Conservation (phyloP, 768 basidiomycete genomes). For the Hericium erinaceus region DNA sequence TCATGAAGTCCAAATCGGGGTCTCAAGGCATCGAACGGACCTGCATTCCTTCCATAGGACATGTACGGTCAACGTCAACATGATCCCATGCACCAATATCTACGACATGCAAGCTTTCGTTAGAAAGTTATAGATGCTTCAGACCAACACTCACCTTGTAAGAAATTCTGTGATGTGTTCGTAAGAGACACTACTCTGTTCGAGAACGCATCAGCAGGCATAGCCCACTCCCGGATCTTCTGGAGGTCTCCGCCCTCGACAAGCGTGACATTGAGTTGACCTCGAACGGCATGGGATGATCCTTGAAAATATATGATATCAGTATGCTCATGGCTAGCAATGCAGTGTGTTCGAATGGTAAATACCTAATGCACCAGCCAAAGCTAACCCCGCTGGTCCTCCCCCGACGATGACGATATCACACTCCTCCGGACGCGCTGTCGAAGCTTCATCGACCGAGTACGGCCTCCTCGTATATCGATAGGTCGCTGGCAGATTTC, state of each 20-base stretch:
- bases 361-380: slow-evolving; percentile 81
- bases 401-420: slow-evolving; percentile 95
- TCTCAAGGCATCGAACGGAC: slow-evolving; percentile 27
- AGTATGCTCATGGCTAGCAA: neutral
- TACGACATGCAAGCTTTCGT: slow-evolving; percentile 20
- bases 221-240: slow-evolving; percentile 59
- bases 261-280: slow-evolving; percentile 54
- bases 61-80: slow-evolving; percentile 59
- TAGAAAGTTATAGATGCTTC: neutral
- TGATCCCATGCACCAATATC: slow-evolving; percentile 81
- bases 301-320: slow-evolving; percentile 27
- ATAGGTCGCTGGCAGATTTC: neutral
- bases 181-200: slow-evolving; percentile 87
- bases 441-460: neutral
- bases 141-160: slow-evolving; percentile 39
- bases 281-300: slow-evolving; percentile 39
- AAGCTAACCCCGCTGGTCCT: slow-evolving; percentile 83
- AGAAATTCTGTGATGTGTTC: slow-evolving; percentile 55
- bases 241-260: slow-evolving; percentile 77
- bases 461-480: too few species aligned
- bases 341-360: neutral
- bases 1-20: slow-evolving; percentile 2
- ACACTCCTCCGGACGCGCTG: slow-evolving; percentile 35
- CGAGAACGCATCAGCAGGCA: slow-evolving; percentile 46
- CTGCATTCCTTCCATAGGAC: slow-evolving; percentile 79